Conservation (phyloP, 768 basidiomycete species). For the Epithele typhae region DNA sequence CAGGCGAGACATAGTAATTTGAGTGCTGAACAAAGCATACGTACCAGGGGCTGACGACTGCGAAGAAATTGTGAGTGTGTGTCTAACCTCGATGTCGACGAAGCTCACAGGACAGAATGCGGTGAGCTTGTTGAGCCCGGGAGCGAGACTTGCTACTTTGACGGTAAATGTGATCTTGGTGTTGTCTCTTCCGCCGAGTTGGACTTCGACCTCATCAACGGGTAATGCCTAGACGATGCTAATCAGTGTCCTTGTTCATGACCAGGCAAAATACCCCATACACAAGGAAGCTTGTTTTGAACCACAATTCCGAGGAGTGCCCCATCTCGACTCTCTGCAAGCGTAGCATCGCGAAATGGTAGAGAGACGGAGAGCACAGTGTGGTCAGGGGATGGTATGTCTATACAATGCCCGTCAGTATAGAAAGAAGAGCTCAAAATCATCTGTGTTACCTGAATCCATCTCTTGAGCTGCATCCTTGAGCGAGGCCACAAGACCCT, state of each 20-base stretch:
- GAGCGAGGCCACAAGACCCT: conserved; percentile 46
- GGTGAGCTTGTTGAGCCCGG: conserved; percentile 55
- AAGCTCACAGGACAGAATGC: conserved; percentile 69
- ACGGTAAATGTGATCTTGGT: conserved; percentile 56
- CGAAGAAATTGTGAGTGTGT: neutral
- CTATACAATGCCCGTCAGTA: too few relatives aligned
- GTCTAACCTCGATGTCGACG: neutral
- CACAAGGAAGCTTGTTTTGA: conserved; percentile 70
- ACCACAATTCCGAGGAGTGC: conserved; percentile 56
- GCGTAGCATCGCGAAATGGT: conserved; percentile 36
- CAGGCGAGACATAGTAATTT: conserved; percentile 61
- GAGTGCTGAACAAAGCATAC: conserved; percentile 63
- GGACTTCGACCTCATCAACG: conserved; percentile 57
- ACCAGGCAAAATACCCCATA: conserved; percentile 27
- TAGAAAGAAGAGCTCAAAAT: too few relatives aligned
- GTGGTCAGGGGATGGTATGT: conserved; percentile 65
- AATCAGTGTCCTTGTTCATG: conserved; percentile 9
- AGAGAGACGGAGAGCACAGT: conserved; percentile 57
- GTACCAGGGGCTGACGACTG: conserved; percentile 71
- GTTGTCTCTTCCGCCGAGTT: conserved; percentile 57
- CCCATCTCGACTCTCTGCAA: conserved; percentile 63
- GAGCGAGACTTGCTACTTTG: conserved; percentile 37
- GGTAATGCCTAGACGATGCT: conserved; percentile 68
- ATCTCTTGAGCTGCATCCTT: conserved; percentile 45
- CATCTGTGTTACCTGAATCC: conserved; percentile 42